Evolutionary conservation across 2,329 filamentous ascomycete genomes (phyloP).

Genomic region (Raffaelea ambrosiae): DNA sequence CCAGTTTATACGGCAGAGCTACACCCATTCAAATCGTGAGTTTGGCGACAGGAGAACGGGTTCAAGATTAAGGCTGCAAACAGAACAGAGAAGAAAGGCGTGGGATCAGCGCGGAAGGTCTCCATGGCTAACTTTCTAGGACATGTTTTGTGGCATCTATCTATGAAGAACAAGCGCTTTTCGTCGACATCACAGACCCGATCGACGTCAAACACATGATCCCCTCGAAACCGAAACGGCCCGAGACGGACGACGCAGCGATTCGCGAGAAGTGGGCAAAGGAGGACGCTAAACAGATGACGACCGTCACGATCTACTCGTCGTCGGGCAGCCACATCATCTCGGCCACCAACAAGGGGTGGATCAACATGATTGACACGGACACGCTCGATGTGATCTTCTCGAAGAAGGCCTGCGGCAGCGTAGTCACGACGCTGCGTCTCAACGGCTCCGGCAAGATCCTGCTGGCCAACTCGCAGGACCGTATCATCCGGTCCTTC

Average conservation of each 20-base stretch:
- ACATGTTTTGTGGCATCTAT: conserved; percentile 82
- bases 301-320: conserved; percentile 86
- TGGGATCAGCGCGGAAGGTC: no score
- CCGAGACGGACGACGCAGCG: conserved; percentile 61
- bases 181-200: conserved; percentile 69
- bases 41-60: not conserved
- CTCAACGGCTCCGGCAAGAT: conserved; percentile 79
- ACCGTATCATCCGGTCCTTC: conserved; percentile 90
- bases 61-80: no score
- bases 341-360: conserved; percentile 89
- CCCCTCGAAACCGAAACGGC: conserved; percentile 72
- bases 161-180: conserved; percentile 84
- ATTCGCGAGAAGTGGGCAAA: conserved; percentile 76
- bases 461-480: conserved; percentile 84
- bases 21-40: conserved; percentile 79
- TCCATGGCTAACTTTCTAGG: conserved; percentile 37
- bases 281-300: conserved; percentile 90
- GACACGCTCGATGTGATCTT: conserved; percentile 75
- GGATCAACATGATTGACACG: conserved; percentile 89
- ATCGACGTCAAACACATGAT: conserved; percentile 68
- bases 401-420: conserved; percentile 79
- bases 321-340: conserved; percentile 80
- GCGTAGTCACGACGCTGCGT: conserved; percentile 80
- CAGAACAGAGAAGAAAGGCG: no score
- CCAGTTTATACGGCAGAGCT: conserved; percentile 95